Evolutionary conservation across 176 grass and related monocot genomes (phyloP), one percentile per base, ranked within the genome.

Genomic region (Zoysia pacifica): DNA sequence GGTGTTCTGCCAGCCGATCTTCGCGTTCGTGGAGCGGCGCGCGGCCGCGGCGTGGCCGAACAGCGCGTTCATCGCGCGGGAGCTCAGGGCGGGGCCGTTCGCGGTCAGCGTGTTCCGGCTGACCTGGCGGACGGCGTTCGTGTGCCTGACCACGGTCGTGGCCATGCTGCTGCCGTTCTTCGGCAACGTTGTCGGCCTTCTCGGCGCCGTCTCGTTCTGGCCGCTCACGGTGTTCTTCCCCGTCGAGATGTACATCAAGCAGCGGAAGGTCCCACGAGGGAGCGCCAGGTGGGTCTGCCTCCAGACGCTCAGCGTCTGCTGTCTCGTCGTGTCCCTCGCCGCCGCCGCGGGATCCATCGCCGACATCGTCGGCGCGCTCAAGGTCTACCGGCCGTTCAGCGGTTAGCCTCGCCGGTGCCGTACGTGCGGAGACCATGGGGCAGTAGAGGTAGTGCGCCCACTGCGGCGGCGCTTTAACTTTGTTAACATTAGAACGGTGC

Each of bases 221-320:
- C 93, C 93, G 36, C 78, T 91, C 46, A 91, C 93, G 12, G 86
- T 94, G 48, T 91, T 89, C 81, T 91, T 94, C 69, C 93, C 93
- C 4, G 51, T 91, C 15, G 84, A 94, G 77, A 94, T 94, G 93
- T 89, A 94, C 89, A 87, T 94, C 60, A 81, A 37, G 51, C 86
- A 94, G 67, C 84, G 81, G 16, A 66, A 41, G 51, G 81, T 94
- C 9, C 81, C 55, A 0, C 59, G 83, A 0, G 48, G 78, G 0
- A 87, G 86, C n/a, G 69, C 82, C 3, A 52, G 56, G 62, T 86
- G 76, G 76, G n/a, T 88, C 15, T 82, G 80, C 36, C 82, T 93
- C 5, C 54, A 86, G 74, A 20, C 35, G 65, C 81, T 93, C 44
- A 77, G 81, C 70, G 3, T 81, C 5, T 12, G 40, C 3, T 87